phyloP scores from a whole-genome alignment of 352 stramenopile species.

The Globisporangium nunn region DNA sequence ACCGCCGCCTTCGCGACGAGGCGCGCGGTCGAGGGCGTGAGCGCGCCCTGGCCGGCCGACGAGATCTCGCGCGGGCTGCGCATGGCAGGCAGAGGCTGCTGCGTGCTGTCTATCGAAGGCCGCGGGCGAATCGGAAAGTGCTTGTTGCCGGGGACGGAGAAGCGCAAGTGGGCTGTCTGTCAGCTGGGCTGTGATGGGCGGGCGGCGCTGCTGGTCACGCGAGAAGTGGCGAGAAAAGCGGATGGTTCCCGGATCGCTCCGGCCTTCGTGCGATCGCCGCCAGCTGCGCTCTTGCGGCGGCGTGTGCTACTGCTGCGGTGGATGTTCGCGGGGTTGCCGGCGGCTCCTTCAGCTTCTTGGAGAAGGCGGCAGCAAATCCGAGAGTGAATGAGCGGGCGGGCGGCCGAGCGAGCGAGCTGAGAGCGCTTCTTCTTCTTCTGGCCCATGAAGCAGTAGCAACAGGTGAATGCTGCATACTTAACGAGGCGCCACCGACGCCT shows the following conservation, averaged over 20 bases:
- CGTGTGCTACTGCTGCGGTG: too few species aligned
- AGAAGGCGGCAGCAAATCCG: too few species aligned
- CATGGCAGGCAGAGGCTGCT: not conserved
- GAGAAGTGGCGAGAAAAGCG: slow-evolving; percentile 3
- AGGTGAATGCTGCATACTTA: too few species aligned
- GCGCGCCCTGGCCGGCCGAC: slow-evolving; percentile 50
- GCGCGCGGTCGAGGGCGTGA: slow-evolving; percentile 56
- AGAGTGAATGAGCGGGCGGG: too few species aligned
- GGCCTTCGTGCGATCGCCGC: slow-evolving; percentile 8
- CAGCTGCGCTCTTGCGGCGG: not conserved
- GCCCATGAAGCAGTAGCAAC: too few species aligned
- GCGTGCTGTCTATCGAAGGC: too few species aligned
- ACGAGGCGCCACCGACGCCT: too few species aligned
- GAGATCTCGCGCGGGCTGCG: slow-evolving; percentile 63
- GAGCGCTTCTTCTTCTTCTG: too few species aligned
- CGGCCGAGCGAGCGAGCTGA: too few species aligned
- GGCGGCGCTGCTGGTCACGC: not conserved
- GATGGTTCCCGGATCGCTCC: slow-evolving; percentile 12
- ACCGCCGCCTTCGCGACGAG: slow-evolving; percentile 41
- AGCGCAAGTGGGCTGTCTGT: not conserved
- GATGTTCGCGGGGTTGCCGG: too few species aligned
- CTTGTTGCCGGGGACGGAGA: too few species aligned
- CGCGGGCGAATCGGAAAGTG: slow-evolving; percentile 3
- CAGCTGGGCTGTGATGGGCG: not conserved
- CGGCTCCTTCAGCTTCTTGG: too few species aligned